These are phyloP conservation scores for Aspergillus sp. DNA, from an alignment of 2,329 filamentous ascomycete genomes.

Conservation along the genomic window DNA sequence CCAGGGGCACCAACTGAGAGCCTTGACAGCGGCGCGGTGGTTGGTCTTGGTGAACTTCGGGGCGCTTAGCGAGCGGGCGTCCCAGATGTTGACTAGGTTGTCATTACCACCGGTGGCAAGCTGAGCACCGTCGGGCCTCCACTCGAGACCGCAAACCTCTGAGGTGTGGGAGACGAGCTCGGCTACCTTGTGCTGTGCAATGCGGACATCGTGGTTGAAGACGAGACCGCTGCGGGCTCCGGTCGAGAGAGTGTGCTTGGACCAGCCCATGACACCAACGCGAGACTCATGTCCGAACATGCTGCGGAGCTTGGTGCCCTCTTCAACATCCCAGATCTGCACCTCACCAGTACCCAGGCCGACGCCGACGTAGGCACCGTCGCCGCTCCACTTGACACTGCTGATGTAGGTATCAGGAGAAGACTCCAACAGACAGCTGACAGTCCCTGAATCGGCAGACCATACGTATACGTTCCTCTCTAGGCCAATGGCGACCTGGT, in stretches of 20 bases:
- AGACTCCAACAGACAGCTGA: constrained; percentile 85
- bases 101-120: constrained; percentile 97
- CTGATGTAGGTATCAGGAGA: constrained; percentile 90
- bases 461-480: constrained; percentile 98
- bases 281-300: constrained; percentile 98
- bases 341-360: constrained; percentile 94
- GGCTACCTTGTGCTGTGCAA: constrained; percentile 96
- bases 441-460: constrained; percentile 91
- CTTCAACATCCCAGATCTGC: constrained; percentile 98
- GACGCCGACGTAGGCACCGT: constrained; percentile 93
- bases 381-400: constrained; percentile 98
- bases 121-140: constrained; percentile 94
- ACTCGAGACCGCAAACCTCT: constrained; percentile 96
- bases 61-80: constrained; percentile 85
- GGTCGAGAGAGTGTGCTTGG: constrained; percentile 95
- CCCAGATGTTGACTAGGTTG: constrained; percentile 99
- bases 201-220: constrained; percentile 97
- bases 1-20: constrained; percentile 98
- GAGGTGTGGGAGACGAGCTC: constrained; percentile 97
- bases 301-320: constrained; percentile 91
- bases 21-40: constrained; percentile 98
- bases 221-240: constrained; percentile 92
- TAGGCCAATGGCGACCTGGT: constrained; percentile 96
- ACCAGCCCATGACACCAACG: constrained; percentile 98
- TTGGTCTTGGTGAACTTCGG: constrained; percentile 99